Evolutionary conservation across 129 eudicot genomes (phyloP), one percentile per base, ranked within the genome.

Genomic region (Flaveria ramosissima): DNA sequence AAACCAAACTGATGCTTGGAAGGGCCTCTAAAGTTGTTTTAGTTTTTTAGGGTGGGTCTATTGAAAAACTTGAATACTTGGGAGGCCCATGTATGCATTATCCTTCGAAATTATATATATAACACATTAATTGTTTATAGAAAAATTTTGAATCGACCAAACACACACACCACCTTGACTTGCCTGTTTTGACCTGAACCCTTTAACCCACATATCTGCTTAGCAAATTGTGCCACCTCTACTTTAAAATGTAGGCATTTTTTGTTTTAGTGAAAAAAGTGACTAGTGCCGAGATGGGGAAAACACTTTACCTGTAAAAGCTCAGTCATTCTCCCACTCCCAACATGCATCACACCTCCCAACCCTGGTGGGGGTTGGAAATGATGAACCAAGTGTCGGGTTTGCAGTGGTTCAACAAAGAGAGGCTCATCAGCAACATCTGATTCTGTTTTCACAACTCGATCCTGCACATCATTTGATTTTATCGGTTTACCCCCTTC

Each of bases 301-400:
- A 30, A 30, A 76, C 13, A 47, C 85, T 41, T 70, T 86, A 94
- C 98, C 96, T 87, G 90, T 63, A 94, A 84, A 48, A 94, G 96
- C 80, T 94, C 97, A 4, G 97, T 88, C 98, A 94, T 94, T 72
- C 92, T 85, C 60, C 98, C 98, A 13, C 85, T 68, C 64, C 88
- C 86, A 48, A 82, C 82, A 61, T 77, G 84, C 77, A 81, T 83
- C 62, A 76, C 65, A 17, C 88, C 75, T 41, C 84, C 87, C 47
- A 86, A 50, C 39, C 39, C 39, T 63, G 76, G 80, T 23, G 87
- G 68, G 65, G 83, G 23, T 46, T 88, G 92, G 55, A 77, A 68
- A 48, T 81, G 84, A n/a, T 62, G 81, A 78, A 55, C 61, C 16
- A 76, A 21, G 52, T 78, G 89, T 61, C 90, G 73, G 59, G 90